phyloP scores from a whole-genome alignment of 129 eudicot genomes.

The Arctium lappa region DNA sequence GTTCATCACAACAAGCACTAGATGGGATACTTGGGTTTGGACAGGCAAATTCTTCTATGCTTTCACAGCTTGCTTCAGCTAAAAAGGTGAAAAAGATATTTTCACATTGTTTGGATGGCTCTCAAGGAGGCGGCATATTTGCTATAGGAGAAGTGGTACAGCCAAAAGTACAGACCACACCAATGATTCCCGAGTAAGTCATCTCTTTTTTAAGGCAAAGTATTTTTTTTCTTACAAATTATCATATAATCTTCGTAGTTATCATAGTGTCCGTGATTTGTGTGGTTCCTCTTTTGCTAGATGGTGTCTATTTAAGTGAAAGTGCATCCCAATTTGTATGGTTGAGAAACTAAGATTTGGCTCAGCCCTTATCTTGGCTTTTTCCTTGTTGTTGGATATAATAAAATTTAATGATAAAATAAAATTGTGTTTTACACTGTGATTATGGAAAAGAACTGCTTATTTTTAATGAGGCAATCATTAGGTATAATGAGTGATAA shows the following conservation, averaged over 20 bases:
- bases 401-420: too few relatives aligned
- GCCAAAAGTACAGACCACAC: conserved; percentile 73
- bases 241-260: not conserved
- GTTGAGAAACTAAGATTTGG: not conserved
- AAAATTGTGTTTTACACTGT: too few relatives aligned
- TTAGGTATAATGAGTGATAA: not conserved
- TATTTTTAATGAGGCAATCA: not conserved
- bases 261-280: not conserved
- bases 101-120: conserved; percentile 88
- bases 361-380: not conserved
- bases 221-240: not conserved
- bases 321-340: not conserved
- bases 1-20: conserved; percentile 70
- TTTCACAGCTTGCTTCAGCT: conserved; percentile 85
- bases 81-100: conserved; percentile 67
- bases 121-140: conserved; percentile 84
- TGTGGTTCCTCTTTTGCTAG: not conserved
- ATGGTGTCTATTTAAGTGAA: not conserved
- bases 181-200: conserved; percentile 57
- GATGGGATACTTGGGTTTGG: conserved; percentile 97
- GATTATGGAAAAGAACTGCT: too few relatives aligned
- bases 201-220: not conserved
- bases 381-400: not conserved
- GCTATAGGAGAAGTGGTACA: conserved; percentile 88
- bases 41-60: conserved; percentile 75